Conservation (phyloP, 2,329 filamentous ascomycete species). For the Paecilomyces variotii region DNA sequence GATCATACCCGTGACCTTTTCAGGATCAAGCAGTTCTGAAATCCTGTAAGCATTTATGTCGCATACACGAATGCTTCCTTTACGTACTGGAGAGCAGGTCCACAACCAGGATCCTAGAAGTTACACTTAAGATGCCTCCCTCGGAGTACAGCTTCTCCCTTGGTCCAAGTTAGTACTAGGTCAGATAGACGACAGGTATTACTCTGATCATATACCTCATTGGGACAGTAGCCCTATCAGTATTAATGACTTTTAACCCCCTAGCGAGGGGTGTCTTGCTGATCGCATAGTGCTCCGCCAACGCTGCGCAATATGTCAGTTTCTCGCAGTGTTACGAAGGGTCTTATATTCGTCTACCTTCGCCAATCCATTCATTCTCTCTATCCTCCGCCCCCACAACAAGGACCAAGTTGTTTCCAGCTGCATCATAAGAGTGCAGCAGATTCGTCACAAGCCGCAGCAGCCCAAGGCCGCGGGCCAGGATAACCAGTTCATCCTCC, state of each 20-base stretch:
- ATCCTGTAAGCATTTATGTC: slow-evolving; percentile 31
- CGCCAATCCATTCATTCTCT: slow-evolving; percentile 95
- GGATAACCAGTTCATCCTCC: slow-evolving; percentile 88
- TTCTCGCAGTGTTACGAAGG: background rate
- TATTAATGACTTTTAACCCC: slow-evolving; percentile 87
- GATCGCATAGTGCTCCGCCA: slow-evolving; percentile 90
- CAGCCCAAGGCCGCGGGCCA: slow-evolving; percentile 85
- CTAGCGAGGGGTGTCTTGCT: slow-evolving; percentile 74
- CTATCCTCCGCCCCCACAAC: slow-evolving; percentile 83
- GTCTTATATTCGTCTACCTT: slow-evolving; percentile 39
- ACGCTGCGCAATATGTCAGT: slow-evolving; percentile 39
- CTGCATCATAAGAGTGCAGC: slow-evolving; percentile 91
- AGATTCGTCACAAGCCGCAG: slow-evolving; percentile 92
- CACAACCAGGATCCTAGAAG: slow-evolving; percentile 88
- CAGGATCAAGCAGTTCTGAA: slow-evolving; percentile 60
- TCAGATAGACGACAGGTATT: background rate
- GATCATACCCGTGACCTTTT: slow-evolving; percentile 78
- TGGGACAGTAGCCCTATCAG: slow-evolving; percentile 80
- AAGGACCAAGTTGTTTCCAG: slow-evolving; percentile 85
- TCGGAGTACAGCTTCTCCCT: slow-evolving; percentile 85
- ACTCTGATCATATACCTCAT: slow-evolving; percentile 41
- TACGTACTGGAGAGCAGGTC: slow-evolving; percentile 68
- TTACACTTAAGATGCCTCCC: slow-evolving; percentile 92
- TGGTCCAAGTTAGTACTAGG: slow-evolving; percentile 12
- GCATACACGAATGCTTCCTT: slow-evolving; percentile 45